A percentile compares a stretch with the other conserved stretches of the same genome.
phyloP scores from a whole-genome alignment of 164 flowering plant species.

The Annona squamosa region DNA sequence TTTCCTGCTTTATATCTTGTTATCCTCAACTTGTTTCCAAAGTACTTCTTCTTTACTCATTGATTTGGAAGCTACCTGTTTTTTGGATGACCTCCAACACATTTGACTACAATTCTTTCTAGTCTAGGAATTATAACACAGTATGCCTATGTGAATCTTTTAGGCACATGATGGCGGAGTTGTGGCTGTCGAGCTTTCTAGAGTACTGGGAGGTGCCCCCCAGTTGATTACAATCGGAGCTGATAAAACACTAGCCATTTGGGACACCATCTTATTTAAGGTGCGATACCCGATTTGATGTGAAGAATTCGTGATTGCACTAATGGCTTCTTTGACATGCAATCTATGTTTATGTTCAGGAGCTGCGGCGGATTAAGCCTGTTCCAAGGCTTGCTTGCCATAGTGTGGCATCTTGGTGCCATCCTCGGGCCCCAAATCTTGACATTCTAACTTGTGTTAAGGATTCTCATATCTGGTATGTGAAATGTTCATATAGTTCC shows the following conservation, averaged over 20 bases:
- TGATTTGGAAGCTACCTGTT: too few relatives aligned
- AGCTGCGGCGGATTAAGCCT: conserved; percentile 89
- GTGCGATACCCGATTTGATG: conserved; percentile 24
- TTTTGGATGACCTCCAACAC: too few relatives aligned
- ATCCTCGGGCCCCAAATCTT: conserved; percentile 97
- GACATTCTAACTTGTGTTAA: conserved; percentile 95
- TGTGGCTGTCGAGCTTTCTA: conserved; percentile 91
- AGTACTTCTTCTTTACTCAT: too few relatives aligned
- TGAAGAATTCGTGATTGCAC: not conserved
- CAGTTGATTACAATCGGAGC: conserved; percentile 94
- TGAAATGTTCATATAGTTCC: not conserved
- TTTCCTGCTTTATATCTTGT: too few relatives aligned
- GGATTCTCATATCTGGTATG: conserved; percentile 98
- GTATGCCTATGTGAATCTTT: conserved; percentile 1
- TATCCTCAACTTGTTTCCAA: too few relatives aligned
- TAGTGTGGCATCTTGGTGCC: conserved; percentile 98
- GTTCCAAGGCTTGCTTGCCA: conserved; percentile 90
- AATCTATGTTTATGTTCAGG: conserved; percentile 36
- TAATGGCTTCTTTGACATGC: not conserved
- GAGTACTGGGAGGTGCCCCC: conserved; percentile 86
- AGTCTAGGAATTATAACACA: too few relatives aligned
- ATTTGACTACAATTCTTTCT: too few relatives aligned
- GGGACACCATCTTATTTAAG: conserved; percentile 99
- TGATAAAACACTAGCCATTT: conserved; percentile 90
- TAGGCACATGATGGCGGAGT: conserved; percentile 99